phyloP scores from a whole-genome alignment of 805 yeast genomes.

The Priceomyces medius region DNA sequence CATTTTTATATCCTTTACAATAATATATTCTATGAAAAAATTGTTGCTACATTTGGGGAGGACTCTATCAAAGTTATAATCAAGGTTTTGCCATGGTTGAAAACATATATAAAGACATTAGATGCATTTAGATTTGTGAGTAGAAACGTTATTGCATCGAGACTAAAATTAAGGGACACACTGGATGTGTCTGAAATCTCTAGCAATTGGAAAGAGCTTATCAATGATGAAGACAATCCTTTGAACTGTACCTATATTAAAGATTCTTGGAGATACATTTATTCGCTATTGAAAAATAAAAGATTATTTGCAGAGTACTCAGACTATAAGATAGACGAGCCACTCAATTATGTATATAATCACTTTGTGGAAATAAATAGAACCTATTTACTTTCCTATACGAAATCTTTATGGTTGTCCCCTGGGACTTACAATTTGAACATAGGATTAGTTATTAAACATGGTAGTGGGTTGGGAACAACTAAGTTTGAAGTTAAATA shows the following conservation, averaged over 20 bases:
- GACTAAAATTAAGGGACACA: conserved; percentile 28
- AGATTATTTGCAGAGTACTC: conserved; percentile 50
- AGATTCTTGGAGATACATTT: conserved; percentile 58
- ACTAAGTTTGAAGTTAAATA: conserved; percentile 50
- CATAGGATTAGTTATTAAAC: conserved; percentile 52
- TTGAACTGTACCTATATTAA: conserved; percentile 33
- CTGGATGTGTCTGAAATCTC: conserved; percentile 12
- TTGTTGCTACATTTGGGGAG: conserved; percentile 37
- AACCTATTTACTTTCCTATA: conserved; percentile 48
- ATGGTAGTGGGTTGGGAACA: conserved; percentile 58
- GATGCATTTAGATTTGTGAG: conserved; percentile 32
- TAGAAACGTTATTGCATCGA: conserved; percentile 25
- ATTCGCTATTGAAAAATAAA: conserved; percentile 49
- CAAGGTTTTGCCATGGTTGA: conserved; percentile 39
- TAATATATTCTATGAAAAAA: conserved; percentile 43
- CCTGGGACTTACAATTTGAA: conserved; percentile 52
- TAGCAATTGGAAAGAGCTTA: conserved; percentile 3
- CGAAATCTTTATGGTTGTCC: conserved; percentile 44
- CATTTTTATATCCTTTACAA: conserved; percentile 52
- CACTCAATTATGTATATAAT: conserved; percentile 41
- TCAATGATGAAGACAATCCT: conserved; percentile 12
- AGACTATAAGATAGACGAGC: conserved; percentile 48
- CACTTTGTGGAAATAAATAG: conserved; percentile 49
- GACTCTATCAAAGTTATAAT: conserved; percentile 28
- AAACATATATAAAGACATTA: conserved; percentile 36